Conservation (phyloP, 495 filamentous ascomycete genomes). For the Lophium mytilinum region DNA sequence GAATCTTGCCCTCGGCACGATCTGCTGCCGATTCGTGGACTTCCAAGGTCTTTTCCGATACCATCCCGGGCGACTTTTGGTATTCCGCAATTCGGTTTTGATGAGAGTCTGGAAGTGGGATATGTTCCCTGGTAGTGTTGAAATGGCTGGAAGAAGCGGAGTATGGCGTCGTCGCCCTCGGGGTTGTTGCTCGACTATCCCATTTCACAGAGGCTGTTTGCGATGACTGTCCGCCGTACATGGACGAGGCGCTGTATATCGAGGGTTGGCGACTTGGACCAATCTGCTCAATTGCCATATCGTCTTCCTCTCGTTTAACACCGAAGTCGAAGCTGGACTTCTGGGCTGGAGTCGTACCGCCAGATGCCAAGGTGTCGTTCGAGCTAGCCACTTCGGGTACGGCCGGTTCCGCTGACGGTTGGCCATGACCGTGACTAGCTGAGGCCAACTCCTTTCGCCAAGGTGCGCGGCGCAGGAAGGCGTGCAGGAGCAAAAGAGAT, state of each 20-base stretch:
- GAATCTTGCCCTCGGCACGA: slow-evolving; percentile 12
- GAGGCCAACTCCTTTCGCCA: slow-evolving; percentile 8
- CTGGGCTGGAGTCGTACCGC: background rate
- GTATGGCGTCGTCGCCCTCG: slow-evolving; percentile 4
- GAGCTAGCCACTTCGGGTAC: background rate
- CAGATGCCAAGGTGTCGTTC: background rate
- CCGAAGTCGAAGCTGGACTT: background rate
- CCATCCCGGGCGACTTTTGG: background rate
- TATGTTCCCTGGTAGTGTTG: background rate
- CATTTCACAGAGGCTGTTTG: slow-evolving; percentile 4
- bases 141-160: slow-evolving; percentile 1
- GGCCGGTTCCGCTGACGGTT: background rate
- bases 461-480: slow-evolving; percentile 14
- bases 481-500: slow-evolving; percentile 20
- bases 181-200: slow-evolving; percentile 12
- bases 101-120: background rate
- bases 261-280: background rate
- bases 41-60: slow-evolving; percentile 11
- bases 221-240: background rate
- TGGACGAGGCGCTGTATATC: slow-evolving; percentile 5
- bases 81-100: background rate
- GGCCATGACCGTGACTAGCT: background rate
- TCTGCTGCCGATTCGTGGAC: background rate
- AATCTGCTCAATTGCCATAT: slow-evolving; percentile 10
- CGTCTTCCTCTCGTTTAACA: background rate